Conservation (phyloP, 805 yeast genomes). For the Metschnikowia koreensis region DNA sequence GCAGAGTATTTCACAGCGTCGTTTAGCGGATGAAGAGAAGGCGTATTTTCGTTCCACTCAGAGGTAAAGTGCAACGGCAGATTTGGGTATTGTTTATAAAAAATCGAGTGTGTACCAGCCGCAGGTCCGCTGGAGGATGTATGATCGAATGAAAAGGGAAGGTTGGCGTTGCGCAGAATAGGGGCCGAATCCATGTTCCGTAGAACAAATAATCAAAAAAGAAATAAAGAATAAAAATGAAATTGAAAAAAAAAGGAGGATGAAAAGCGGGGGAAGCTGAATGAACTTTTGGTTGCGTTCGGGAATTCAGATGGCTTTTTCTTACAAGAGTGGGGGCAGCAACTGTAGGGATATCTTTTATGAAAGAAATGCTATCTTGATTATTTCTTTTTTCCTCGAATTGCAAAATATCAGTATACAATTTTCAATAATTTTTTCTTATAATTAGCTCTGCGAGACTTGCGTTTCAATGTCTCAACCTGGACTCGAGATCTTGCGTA, state of each 20-base stretch:
- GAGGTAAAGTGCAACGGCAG: constrained; percentile 12
- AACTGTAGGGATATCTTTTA: too few species aligned
- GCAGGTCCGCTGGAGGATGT: neutral
- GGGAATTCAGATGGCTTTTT: too few species aligned
- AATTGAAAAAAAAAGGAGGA: neutral
- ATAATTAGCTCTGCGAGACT: neutral
- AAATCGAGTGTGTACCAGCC: constrained; percentile 6
- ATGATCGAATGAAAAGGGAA: constrained; percentile 6
- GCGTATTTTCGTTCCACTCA: constrained; percentile 14
- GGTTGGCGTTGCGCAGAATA: constrained; percentile 5
- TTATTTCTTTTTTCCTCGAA: neutral
- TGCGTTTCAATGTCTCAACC: neutral
- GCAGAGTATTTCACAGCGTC: neutral
- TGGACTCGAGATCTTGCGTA: neutral
- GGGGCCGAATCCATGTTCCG: constrained; percentile 12
- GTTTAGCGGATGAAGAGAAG: neutral
- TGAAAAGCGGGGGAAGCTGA: neutral
- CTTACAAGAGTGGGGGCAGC: too few species aligned
- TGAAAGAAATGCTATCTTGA: too few species aligned
- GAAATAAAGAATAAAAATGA: neutral
- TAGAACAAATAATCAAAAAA: neutral
- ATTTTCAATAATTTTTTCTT: too few species aligned
- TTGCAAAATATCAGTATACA: too few species aligned
- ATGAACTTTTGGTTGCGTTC: too few species aligned
- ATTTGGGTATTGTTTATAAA: constrained; percentile 8